Evolutionary conservation across 164 flowering plant genomes (phyloP), one percentile per base, ranked within the genome.

Genomic region (Magnolia changhungtana): DNA sequence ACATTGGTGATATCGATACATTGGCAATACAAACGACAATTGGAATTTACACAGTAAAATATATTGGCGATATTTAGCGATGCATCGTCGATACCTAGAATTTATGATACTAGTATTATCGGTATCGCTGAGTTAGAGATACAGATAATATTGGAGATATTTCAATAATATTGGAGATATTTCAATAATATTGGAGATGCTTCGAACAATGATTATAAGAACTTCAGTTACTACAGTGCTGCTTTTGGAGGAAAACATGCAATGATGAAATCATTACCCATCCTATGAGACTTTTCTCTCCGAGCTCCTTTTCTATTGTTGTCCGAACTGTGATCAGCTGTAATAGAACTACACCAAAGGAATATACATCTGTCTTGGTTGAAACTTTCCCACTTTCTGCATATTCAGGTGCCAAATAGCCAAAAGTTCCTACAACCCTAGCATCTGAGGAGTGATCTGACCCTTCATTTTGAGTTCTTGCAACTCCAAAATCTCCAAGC

Each of bases 401-500:
- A 84, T 91, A 91, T 86, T 91, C 94, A 31, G 96, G 96, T 71
- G 91, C 96, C 73, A 91, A 63, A 74, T 90, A 91, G 75, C 96
- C 94, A 9, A 89, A 75, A 37, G 92, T 90, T 50, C 96, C 94
- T 2, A 91, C 92, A 9, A 91, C 88, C 49, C 82, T 79, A 4
- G 80, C 84, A 68, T 86, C 89, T 19, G 86, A 79, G 52, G 87
- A 78, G 45, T 82, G 78, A 64, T 83, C 86, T 64, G 83, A 27
- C 24, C 79, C 86, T 67, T 77, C 89, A 45, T 77, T 66, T 66
- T 86, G 89, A 70, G 79, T 84, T 80, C 86, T 89, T 67, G 96
- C 92, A 31, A 91, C 88, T 29, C 93, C 93, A 76, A 91, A 91
- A 80, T 90, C 96, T 85, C 96, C 93, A 24, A 91, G 84, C 96